Base-by-base conservation (phyloP, 257 asterid species). In the Nicotiana knightiana region DNA sequence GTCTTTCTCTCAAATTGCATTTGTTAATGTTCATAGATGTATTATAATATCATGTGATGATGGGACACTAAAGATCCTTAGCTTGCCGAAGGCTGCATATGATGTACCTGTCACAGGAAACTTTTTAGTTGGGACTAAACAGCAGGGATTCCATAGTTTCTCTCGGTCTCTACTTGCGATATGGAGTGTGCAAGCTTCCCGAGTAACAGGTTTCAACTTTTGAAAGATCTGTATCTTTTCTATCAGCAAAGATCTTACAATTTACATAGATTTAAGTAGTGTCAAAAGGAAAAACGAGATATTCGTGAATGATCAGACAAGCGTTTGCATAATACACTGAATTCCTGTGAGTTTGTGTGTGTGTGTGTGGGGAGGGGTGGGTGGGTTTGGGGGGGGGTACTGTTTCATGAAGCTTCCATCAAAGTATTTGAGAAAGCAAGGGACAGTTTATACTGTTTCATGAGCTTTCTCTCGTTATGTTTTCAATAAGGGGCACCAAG, bases 181-280 rank as follows among this genome's bases (percentile, higher is more conserved):
- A 86, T 94, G 97, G 97, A 89, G 95, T 84, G 79, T 91, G 82
- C 94, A 94, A 39, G 92, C 91, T 75, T 96, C 99, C 30, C 89
- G 77, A 26, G 65, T 81, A 67, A 92, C 98, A 91, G 97, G 99
- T 92, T 77, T 24, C 63, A 81, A 81, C 54, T 81, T 78, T 79
- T 51, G 63, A 75, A 75, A 75, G 9, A 51, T 75, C 63, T 51
- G 21, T 26, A 70, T 12, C 11, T 12, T 73, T 73, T 24, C 79
- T 57, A 71, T 48, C 62, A 48, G 79, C 62, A 48, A 73, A 3
- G 79, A 46, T 73, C 62, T 24, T 73, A 26, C 79, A 15, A 21
- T 39, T 75, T 75, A 51, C 21, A 28, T 26, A 26, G 63, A 48
- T 28, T 48, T 28, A 75, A 7, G 63, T 75, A 75, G 79, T 51